These are phyloP conservation scores for Castanea sativa DNA, from an alignment of 306 rosid species.

Conservation along the genomic window DNA sequence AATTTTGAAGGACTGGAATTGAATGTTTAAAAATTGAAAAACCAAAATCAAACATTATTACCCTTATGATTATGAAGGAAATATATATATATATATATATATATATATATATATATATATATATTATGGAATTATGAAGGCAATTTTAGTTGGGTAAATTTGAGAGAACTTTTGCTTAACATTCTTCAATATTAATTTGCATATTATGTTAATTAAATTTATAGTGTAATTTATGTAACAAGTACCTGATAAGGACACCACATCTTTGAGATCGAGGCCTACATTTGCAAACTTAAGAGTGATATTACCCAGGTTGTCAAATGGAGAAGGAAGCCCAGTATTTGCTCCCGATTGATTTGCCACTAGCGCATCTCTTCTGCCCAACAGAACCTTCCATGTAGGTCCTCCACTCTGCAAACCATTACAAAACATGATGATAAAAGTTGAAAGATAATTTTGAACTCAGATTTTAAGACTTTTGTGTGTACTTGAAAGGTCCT, in stretches of 20 bases:
- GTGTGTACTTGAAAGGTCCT: no score
- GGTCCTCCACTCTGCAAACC: conserved; percentile 77
- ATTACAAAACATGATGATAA: neutral
- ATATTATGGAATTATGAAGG: no score
- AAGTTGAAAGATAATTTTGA: neutral
- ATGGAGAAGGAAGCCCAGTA: conserved; percentile 54
- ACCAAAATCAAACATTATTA: no score
- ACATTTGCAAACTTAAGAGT: conserved; percentile 40
- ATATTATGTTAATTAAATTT: neutral
- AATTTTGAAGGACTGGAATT: no score
- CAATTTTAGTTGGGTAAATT: neutral
- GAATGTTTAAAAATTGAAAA: no score
- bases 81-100: no score
- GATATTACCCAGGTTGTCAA: conserved; percentile 37
- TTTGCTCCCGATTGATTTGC: conserved; percentile 62
- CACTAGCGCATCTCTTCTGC: conserved; percentile 75
- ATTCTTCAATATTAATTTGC: no score
- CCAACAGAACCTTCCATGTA: conserved; percentile 60
- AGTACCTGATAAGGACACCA: conserved; percentile 71
- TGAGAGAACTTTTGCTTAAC: neutral
- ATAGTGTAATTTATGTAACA: neutral
- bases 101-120: no score
- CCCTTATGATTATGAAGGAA: no score
- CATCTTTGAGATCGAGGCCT: conserved; percentile 62
- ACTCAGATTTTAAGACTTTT: no score